Evolutionary conservation across 2,329 filamentous ascomycete genomes (phyloP), one percentile per base, ranked within the genome.

Genomic region (Atkinsonella texensis): DNA sequence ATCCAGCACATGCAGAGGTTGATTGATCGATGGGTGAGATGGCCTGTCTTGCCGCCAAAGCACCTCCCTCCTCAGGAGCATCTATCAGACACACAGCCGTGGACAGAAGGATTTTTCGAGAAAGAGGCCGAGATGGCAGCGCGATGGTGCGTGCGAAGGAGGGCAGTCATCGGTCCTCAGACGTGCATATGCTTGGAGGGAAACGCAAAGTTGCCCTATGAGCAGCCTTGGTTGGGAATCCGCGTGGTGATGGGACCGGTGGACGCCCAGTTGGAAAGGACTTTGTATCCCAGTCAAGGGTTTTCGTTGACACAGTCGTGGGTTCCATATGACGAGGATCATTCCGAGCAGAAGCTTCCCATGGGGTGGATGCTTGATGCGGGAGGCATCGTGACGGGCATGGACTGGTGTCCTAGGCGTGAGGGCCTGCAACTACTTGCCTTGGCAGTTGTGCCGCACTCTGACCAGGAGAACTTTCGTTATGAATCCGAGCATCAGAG

Each of bases 281-380:
- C 49, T 4, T 62, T 70, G 46, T 53, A 56, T 1, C 59, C 63
- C 0, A 62, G 62, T 1, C 59, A 62, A 6, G 54, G 58, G 13
- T 54, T 58, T 52, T 33, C 60, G 0, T 43, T 68, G 23, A 60
- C 60, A 2, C 59, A 66, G 8, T 56, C 57, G 0, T 66, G 66
- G 0, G 46, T 69, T 9, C 62, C 65, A 0, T 55, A 65, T 18
- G 56, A 62, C 5, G 53, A 60, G 10, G 58, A 65, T n/a, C 49
- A 57, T 1, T 47, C 53, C 7, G 52, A 56, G 11, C 51, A 54
- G 33, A 63, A 61, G n/a, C 48, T 55, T 31, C 59, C 57, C 56
- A 68, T 56, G 63, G 76, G 75, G 4, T 80, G 75, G 75, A 65
- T 80, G 56, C 58, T 82, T 13, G 74, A 82, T 53, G 68, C 72